phyloP scores from a whole-genome alignment of 208 protist genomes.

The Herpetomonas tarakana region DNA sequence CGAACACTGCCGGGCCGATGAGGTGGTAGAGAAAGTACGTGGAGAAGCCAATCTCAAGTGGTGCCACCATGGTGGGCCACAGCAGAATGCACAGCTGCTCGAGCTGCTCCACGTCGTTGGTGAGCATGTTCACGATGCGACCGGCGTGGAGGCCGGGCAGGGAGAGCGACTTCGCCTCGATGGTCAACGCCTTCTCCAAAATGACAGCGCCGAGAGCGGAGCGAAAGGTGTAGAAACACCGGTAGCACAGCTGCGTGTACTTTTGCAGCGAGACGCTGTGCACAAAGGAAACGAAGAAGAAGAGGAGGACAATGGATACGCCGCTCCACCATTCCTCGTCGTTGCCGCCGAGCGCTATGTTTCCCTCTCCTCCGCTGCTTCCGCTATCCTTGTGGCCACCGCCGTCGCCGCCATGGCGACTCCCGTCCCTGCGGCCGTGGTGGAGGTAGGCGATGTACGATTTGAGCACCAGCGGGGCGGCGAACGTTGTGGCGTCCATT shows the following conservation, averaged over 20 bases:
- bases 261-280: constrained; percentile 18
- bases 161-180: constrained; percentile 16
- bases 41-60: constrained; percentile 33
- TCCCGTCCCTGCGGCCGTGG: not conserved
- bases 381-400: not conserved
- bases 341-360: not conserved
- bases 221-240: constrained; percentile 19
- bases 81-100: constrained; percentile 28
- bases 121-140: constrained; percentile 76
- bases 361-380: too few species aligned
- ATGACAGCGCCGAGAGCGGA: constrained; percentile 31
- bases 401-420: not conserved
- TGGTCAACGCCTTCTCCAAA: constrained; percentile 58
- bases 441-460: constrained; percentile 2
- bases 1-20: constrained; percentile 43
- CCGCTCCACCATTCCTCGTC: constrained; percentile 5
- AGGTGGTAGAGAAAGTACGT: constrained; percentile 28
- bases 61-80: constrained; percentile 20
- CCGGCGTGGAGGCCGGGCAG: constrained; percentile 54
- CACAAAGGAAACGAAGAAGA: constrained; percentile 19
- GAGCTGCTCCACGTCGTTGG: constrained; percentile 52
- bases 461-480: not conserved
- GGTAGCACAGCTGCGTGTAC: constrained; percentile 22
- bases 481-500: not conserved
- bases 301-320: constrained; percentile 1